Evolutionary conservation across 768 basidiomycete genomes (phyloP).

Genomic region (Nidularia sp.): DNA sequence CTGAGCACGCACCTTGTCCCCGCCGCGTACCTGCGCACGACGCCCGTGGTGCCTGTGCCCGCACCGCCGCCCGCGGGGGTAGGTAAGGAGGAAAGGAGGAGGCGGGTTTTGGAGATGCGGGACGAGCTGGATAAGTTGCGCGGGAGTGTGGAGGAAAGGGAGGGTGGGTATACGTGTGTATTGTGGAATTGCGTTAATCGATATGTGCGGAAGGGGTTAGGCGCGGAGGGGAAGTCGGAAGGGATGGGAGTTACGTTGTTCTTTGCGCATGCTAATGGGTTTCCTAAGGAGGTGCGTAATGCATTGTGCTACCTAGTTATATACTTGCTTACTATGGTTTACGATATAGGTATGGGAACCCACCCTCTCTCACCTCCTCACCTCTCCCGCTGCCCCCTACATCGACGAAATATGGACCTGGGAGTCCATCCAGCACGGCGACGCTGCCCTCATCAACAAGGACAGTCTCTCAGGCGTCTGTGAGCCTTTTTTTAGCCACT

Average conservation of each 20-base stretch:
- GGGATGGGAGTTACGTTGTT: constrained; percentile 59
- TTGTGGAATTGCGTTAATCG: constrained; percentile 76
- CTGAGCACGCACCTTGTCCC: constrained; percentile 55
- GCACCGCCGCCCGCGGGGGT: constrained; percentile 16
- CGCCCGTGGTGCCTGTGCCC: constrained; percentile 35
- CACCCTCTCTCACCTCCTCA: constrained; percentile 48
- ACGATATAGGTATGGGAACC: constrained; percentile 74
- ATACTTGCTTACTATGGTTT: neutral
- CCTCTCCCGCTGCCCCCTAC: constrained; percentile 24
- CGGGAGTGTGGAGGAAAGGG: constrained; percentile 18
- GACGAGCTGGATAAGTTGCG: constrained; percentile 22
- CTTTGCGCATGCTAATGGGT: constrained; percentile 82
- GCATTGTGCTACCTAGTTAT: no score
- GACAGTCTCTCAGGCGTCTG: constrained; percentile 47
- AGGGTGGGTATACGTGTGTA: constrained; percentile 32
- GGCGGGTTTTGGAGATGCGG: constrained; percentile 15
- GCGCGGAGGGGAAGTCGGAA: constrained; percentile 11
- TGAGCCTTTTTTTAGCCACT: neutral
- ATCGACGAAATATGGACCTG: constrained; percentile 77
- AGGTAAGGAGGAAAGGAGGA: constrained; percentile 33
- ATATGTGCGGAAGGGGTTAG: constrained; percentile 44
- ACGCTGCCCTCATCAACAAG: constrained; percentile 69
- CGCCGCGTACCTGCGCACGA: constrained; percentile 45
- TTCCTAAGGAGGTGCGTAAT: constrained; percentile 72
- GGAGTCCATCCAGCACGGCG: constrained; percentile 85